Evolutionary conservation across 1,139 yeast species (phyloP).

Genomic region (Hemisphaericaspora xylanilytica): DNA sequence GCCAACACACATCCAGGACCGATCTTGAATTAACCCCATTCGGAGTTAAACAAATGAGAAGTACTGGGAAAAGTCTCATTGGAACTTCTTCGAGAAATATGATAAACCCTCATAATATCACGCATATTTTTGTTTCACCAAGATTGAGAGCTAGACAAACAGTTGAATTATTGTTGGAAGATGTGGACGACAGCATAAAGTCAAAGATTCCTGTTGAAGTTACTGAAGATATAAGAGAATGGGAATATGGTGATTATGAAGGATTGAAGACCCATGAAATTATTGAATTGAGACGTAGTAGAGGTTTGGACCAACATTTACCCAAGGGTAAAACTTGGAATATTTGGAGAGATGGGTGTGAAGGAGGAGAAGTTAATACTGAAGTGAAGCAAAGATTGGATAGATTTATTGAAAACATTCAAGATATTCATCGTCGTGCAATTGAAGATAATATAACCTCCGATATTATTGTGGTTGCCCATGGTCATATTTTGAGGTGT

Average conservation of each 20-base stretch:
- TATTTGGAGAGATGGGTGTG: conserved; percentile 93
- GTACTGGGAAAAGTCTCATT: conserved; percentile 70
- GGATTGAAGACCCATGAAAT: conserved; percentile 74
- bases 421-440: conserved; percentile 59
- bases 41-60: conserved; percentile 73
- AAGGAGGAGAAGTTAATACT: conserved; percentile 71
- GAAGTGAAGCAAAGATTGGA: conserved; percentile 73
- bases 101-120: conserved; percentile 62
- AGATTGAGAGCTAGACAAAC: conserved; percentile 78
- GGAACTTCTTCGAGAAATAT: conserved; percentile 52
- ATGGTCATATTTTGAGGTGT: conserved; percentile 89
- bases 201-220: conserved; percentile 45
- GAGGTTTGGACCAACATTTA: conserved; percentile 51
- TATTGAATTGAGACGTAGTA: conserved; percentile 50
- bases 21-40: conserved; percentile 74
- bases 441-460: conserved; percentile 52
- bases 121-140: conserved; percentile 73
- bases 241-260: conserved; percentile 97
- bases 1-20: conserved; percentile 85
- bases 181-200: conserved; percentile 47
- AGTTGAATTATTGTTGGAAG: conserved; percentile 52
- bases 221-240: conserved; percentile 77
- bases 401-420: conserved; percentile 59
- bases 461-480: conserved; percentile 83
- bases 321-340: conserved; percentile 53